Percentiles rank a stretch among this genome's conserved stretches.
phyloP scores from a whole-genome alignment of 139 green algal genomes.

The Coccomyxa sp. region DNA sequence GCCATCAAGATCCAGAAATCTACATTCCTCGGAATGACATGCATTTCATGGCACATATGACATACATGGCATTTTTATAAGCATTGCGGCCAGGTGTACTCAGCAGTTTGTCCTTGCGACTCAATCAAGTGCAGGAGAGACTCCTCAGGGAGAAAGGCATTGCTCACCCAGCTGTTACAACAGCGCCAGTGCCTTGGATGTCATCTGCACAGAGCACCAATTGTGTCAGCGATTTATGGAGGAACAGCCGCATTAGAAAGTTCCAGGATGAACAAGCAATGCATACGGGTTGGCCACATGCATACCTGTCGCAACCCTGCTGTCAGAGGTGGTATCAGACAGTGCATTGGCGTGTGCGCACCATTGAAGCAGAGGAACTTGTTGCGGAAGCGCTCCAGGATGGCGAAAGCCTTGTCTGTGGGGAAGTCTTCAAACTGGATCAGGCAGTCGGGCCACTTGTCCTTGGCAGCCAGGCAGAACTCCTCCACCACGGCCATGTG shows the following conservation, averaged over 20 bases:
- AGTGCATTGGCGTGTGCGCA: neutral
- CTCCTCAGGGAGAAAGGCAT: neutral
- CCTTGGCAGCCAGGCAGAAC: conserved; percentile 38
- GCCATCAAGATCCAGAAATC: neutral
- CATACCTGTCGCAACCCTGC: too few relatives aligned
- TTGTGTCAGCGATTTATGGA: too few relatives aligned
- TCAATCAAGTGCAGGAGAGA: too few relatives aligned
- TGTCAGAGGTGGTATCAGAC: neutral
- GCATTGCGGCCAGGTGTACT: too few relatives aligned
- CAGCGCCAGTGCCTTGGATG: conserved; percentile 45
- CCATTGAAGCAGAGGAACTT: conserved; percentile 57
- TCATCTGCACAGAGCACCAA: conserved; percentile 26
- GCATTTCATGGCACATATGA: too few relatives aligned
- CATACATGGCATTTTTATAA: too few relatives aligned
- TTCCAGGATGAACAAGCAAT: too few relatives aligned
- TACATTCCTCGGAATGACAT: neutral
- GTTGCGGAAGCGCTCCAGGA: conserved; percentile 52
- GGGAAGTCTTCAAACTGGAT: conserved; percentile 95
- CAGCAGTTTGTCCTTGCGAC: too few relatives aligned
- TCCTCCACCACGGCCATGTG: conserved; percentile 61
- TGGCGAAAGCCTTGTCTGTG: conserved; percentile 41
- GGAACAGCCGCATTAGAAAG: too few relatives aligned
- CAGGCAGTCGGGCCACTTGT: conserved; percentile 34
- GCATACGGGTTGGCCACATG: too few relatives aligned
- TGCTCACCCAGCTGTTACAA: conserved; percentile 27